These are phyloP conservation scores for Xylaria sp. DNA, from an alignment of 2,329 filamentous ascomycete genomes.

Conservation along the genomic window DNA sequence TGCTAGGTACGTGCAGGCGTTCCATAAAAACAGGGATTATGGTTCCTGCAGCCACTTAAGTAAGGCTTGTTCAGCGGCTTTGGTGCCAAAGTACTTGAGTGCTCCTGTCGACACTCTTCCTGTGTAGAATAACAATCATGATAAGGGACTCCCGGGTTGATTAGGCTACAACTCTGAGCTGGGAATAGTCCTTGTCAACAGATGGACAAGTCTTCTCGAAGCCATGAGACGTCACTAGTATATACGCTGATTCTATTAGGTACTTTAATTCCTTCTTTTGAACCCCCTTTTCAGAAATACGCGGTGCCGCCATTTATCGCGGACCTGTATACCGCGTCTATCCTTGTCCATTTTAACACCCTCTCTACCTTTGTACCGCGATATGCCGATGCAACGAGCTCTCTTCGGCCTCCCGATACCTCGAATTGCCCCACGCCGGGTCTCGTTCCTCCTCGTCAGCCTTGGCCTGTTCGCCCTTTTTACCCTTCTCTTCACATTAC, in stretches of 20 bases:
- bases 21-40: too few species aligned
- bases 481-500: slow-evolving; percentile 55
- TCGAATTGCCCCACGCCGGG: slow-evolving; percentile 54
- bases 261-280: slow-evolving; percentile 17
- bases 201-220: slow-evolving; percentile 7
- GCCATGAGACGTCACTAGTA: slow-evolving; percentile 16
- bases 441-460: slow-evolving; percentile 54
- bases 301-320: background rate
- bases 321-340: background rate
- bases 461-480: slow-evolving; percentile 58
- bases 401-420: slow-evolving; percentile 53
- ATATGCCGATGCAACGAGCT: slow-evolving; percentile 51
- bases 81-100: too few species aligned
- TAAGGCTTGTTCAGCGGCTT: too few species aligned
- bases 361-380: slow-evolving; percentile 9
- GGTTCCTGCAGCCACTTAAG: too few species aligned
- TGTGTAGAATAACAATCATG: background rate
- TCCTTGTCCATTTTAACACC: slow-evolving; percentile 1
- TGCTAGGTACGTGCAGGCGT: too few species aligned
- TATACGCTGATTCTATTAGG: slow-evolving; percentile 4
- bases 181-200: background rate
- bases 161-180: slow-evolving; percentile 2
- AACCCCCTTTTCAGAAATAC: slow-evolving; percentile 3
- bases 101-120: too few species aligned
- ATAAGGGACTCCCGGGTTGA: slow-evolving; percentile 19